Evolutionary conservation across 2,329 filamentous ascomycete genomes (phyloP).

Genomic region (Talaromyces sp.): DNA sequence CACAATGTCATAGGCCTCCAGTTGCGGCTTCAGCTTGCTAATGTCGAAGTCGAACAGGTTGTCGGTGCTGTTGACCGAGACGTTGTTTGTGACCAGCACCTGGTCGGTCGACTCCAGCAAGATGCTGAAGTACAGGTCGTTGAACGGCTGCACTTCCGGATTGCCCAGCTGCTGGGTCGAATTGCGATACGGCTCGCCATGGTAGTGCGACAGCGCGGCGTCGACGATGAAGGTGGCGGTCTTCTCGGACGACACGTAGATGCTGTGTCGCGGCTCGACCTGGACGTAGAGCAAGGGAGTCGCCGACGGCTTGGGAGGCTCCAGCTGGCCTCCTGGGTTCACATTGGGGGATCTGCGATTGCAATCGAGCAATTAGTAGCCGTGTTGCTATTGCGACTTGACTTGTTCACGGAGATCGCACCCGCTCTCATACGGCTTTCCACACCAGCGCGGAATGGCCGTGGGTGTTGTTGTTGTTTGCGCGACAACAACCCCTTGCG

Average conservation of each 20-base stretch:
- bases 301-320: not conserved
- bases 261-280: constrained; percentile 9
- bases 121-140: constrained; percentile 7
- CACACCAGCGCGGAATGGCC: constrained; percentile 10
- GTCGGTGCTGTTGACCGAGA: constrained; percentile 5
- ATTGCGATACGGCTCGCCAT: constrained; percentile 6
- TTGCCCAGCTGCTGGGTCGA: not conserved
- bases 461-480: constrained; percentile 3
- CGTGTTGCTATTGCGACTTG: too few species aligned
- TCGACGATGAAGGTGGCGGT: constrained; percentile 9
- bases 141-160: not conserved
- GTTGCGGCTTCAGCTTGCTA: not conserved
- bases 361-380: not conserved
- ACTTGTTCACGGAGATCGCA: not conserved
- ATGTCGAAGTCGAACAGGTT: constrained; percentile 9
- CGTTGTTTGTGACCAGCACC: not conserved
- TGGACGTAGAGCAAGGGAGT: constrained; percentile 4
- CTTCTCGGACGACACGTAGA: constrained; percentile 12
- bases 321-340: constrained; percentile 2
- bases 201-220: constrained; percentile 5
- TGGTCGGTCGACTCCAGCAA: not conserved
- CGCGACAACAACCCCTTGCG: constrained; percentile 2
- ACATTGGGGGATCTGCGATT: constrained; percentile 4
- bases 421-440: constrained; percentile 11
- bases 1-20: constrained; percentile 5